phyloP scores from a whole-genome alignment of 768 basidiomycete genomes.

The Thelephora aurantiotincta region DNA sequence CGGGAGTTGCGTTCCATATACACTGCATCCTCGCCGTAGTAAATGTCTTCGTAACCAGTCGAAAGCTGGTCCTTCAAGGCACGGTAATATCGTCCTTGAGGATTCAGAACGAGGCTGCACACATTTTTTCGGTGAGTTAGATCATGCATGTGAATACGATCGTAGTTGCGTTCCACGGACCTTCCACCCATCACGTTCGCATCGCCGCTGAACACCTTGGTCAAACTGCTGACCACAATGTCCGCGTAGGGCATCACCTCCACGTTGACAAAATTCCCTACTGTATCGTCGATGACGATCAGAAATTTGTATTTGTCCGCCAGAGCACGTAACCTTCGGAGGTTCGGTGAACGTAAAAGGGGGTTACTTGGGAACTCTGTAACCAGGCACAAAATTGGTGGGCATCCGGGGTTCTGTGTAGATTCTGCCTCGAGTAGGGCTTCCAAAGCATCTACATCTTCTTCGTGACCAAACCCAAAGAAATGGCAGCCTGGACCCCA shows the following conservation, averaged over 20 bases:
- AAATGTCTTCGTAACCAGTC: slow-evolving; percentile 64
- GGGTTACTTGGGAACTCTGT: slow-evolving; percentile 96
- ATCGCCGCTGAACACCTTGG: slow-evolving; percentile 91
- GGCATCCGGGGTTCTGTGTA: slow-evolving; percentile 8
- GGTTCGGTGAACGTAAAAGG: slow-evolving; percentile 71
- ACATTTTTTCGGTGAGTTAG: not conserved
- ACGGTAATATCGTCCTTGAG: slow-evolving; percentile 52
- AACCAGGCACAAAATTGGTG: slow-evolving; percentile 69
- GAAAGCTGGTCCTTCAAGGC: slow-evolving; percentile 46
- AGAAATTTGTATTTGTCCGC: slow-evolving; percentile 85
- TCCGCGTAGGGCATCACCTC: slow-evolving; percentile 80
- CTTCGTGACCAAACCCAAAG: slow-evolving; percentile 65
- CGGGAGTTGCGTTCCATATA: slow-evolving; percentile 98
- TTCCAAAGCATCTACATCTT: slow-evolving; percentile 65
- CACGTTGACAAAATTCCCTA: slow-evolving; percentile 91
- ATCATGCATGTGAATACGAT: not conserved
- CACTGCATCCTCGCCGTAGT: slow-evolving; percentile 84
- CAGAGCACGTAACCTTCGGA: slow-evolving; percentile 56
- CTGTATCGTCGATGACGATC: slow-evolving; percentile 85
- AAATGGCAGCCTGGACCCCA: slow-evolving; percentile 95
- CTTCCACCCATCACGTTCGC: slow-evolving; percentile 97
- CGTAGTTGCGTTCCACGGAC: slow-evolving; percentile 28
- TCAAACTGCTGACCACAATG: slow-evolving; percentile 81
- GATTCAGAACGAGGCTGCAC: slow-evolving; percentile 76
- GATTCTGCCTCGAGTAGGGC: slow-evolving; percentile 35